Evolutionary conservation across 108 stramenopile species (phyloP), one percentile per base, ranked within the genome.

Genomic region (Discostella stelligeroides): DNA sequence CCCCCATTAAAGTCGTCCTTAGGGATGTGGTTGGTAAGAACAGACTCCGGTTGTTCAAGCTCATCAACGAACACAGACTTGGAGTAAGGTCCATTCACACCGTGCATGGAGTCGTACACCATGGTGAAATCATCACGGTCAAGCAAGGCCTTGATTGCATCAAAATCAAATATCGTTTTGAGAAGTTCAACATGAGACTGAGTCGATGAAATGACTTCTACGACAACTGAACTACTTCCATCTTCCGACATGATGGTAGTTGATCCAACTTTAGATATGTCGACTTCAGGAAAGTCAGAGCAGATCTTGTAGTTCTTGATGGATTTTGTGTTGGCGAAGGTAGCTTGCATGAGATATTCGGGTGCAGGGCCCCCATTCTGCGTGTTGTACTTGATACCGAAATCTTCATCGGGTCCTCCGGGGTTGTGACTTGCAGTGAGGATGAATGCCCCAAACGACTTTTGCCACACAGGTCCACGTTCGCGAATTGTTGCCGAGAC

Each of bases 371-470:
- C 96, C 45, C 99, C 99, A 82, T 98, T 97, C 70, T 96, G 96
- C 60, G 92, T 94, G 85, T 99, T 99, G 96, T 98, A 99, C 85
- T 98, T 98, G 90, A 98, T 96, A 56, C 97, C 97, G 70, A 98
- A 98, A 71, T 99, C 98, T 81, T 97, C 98, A 27, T 97, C 94
- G 7, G 98, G 99, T 21, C 99, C 99, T 55, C 98, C 99, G 27
- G 99, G 98, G 88, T 99, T 99, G 93, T 99, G 98, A 77, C 92
- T 94, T n/a, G 98, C 99, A 27, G 99, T 99, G 53, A 99, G 88
- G 74, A 99, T 98, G 80, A 99, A 97, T 21, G 95, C 97, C 46
- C 98, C 98, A 63, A 95, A 98, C 17, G 96, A 85, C 79, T 95
- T 96, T 77, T 98, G 92, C 91, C 97, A 97, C 41, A 85, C 90